phyloP scores from a whole-genome alignment of 495 filamentous ascomycete species.

The Penicillium angulare region DNA sequence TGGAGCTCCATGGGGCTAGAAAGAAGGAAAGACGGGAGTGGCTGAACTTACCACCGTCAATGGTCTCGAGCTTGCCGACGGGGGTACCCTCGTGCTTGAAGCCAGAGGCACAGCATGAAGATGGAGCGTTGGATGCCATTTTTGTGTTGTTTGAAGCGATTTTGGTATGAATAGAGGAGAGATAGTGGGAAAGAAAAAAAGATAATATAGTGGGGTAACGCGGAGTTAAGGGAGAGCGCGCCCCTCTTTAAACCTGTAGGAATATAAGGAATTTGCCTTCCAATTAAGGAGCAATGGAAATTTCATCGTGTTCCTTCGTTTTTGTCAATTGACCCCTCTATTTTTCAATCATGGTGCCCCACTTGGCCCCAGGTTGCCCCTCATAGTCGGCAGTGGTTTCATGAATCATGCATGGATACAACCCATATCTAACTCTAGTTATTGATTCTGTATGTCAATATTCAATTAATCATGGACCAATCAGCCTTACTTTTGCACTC shows the following conservation, averaged over 20 bases:
- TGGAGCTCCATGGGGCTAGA: not conserved
- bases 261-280: not conserved
- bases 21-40: too few relatives aligned
- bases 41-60: slow-evolving; percentile 39
- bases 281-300: not conserved
- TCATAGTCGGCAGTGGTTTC: not conserved
- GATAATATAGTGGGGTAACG: too few relatives aligned
- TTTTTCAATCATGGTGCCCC: not conserved
- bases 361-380: not conserved
- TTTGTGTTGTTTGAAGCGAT: slow-evolving; percentile 9
- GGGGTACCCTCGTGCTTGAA: slow-evolving; percentile 49
- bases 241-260: not conserved
- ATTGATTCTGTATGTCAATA: too few relatives aligned
- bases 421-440: too few relatives aligned
- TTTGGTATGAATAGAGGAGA: not conserved
- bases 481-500: too few relatives aligned
- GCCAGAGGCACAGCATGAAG: slow-evolving; percentile 56
- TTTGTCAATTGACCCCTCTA: not conserved
- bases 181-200: not conserved
- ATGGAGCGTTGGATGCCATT: slow-evolving; percentile 60
- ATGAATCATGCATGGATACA: too few relatives aligned
- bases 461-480: too few relatives aligned
- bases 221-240: not conserved
- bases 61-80: slow-evolving; percentile 40
- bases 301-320: not conserved